A percentile compares a stretch with the other conserved stretches of the same genome.
Evolutionary conservation across 768 basidiomycete genomes (phyloP).

Genomic region (Kwoniella sp.): DNA sequence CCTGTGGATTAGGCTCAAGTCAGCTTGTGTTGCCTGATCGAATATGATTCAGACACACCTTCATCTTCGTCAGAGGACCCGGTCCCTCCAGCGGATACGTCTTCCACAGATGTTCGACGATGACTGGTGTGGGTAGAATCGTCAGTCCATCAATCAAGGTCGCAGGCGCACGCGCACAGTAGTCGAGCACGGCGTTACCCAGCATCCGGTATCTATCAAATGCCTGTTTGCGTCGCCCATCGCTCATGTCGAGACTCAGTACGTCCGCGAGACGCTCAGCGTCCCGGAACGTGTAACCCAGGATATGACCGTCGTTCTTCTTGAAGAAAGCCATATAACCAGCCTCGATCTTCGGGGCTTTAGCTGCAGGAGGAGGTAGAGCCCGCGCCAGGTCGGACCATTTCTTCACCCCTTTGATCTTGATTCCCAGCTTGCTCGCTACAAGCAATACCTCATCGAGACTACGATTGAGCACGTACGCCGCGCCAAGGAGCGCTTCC

Average conservation of each 20-base stretch:
- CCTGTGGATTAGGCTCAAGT: too few relatives aligned
- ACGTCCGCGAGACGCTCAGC: slow-evolving; percentile 11
- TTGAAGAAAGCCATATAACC: slow-evolving; percentile 24
- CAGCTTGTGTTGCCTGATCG: too few relatives aligned
- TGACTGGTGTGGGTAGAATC: slow-evolving; percentile 12
- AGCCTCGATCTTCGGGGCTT: not conserved
- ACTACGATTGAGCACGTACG: slow-evolving; percentile 21
- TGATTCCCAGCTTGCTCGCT: slow-evolving; percentile 5
- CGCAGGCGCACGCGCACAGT: slow-evolving; percentile 19
- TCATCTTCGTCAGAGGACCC: slow-evolving; percentile 26
- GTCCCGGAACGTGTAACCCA: slow-evolving; percentile 31
- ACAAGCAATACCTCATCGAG: slow-evolving; percentile 10
- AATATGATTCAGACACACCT: slow-evolving; percentile 6
- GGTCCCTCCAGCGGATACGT: slow-evolving; percentile 18
- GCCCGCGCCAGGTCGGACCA: slow-evolving; percentile 11
- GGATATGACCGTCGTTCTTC: not conserved
- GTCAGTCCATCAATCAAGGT: not conserved
- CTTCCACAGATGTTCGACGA: slow-evolving; percentile 26
- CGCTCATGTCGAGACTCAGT: slow-evolving; percentile 15
- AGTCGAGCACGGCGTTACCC: slow-evolving; percentile 34
- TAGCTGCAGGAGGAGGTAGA: not conserved
- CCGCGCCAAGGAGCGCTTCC: slow-evolving; percentile 35
- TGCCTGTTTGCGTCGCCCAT: not conserved
- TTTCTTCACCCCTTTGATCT: slow-evolving; percentile 2
- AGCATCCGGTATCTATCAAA: slow-evolving; percentile 24